Conservation (phyloP, 1,284 basidiomycete genomes). For the Schizopora paradoxa region DNA sequence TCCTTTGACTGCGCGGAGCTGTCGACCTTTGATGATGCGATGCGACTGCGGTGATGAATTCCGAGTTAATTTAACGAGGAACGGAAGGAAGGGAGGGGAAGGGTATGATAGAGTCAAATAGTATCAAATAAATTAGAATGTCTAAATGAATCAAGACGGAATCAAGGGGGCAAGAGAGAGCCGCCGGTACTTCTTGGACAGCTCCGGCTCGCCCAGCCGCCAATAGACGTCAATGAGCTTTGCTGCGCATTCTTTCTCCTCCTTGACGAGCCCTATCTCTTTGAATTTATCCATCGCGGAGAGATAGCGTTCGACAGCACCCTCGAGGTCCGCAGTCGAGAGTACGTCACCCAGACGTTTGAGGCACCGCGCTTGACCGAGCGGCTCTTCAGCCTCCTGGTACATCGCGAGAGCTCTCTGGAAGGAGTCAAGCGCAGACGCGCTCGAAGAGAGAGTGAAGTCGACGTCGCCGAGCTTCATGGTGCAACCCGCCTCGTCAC, state of each 20-base stretch:
- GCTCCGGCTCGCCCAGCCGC: too few relatives aligned
- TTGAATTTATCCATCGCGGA: neutral
- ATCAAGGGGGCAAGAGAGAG: too few relatives aligned
- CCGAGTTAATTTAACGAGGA: too few relatives aligned
- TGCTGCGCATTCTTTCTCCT: neutral
- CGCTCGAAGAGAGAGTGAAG: neutral
- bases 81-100: too few relatives aligned
- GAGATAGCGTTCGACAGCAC: neutral
- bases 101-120: too few relatives aligned
- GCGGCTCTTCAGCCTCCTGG: neutral
- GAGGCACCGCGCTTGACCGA: neutral
- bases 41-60: too few relatives aligned
- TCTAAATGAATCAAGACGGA: too few relatives aligned
- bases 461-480: conserved; percentile 3
- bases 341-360: neutral
- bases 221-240: too few relatives aligned
- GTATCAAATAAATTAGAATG: too few relatives aligned
- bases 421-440: neutral
- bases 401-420: neutral
- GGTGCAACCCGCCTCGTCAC: conserved; percentile 2
- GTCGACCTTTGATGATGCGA: too few relatives aligned
- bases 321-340: neutral
- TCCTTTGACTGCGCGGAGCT: too few relatives aligned
- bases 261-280: neutral
- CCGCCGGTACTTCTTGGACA: too few relatives aligned